These are phyloP conservation scores for Epichloe hybrida DNA, from an alignment of 2,329 filamentous ascomycete genomes.

Conservation along the genomic window DNA sequence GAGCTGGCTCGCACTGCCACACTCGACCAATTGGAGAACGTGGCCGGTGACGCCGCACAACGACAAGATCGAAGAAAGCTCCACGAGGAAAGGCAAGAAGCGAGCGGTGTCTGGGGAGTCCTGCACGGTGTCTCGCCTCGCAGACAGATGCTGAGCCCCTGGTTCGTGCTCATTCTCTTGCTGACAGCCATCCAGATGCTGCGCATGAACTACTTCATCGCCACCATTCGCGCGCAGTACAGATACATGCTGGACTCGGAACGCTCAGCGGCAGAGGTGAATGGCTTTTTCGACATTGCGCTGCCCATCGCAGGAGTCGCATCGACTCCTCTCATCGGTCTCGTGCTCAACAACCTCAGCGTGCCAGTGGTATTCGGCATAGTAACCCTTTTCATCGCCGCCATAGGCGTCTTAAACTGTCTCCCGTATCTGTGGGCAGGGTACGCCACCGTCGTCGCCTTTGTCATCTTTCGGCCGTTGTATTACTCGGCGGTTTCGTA, in stretches of 20 bases:
- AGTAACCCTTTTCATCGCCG: slow-evolving; percentile 44
- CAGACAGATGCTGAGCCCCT: slow-evolving; percentile 50
- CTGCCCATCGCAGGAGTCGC: slow-evolving; percentile 57
- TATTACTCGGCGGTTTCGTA: slow-evolving; percentile 64
- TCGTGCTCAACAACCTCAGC: slow-evolving; percentile 52
- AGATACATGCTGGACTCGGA: slow-evolving; percentile 48
- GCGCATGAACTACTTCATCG: slow-evolving; percentile 28
- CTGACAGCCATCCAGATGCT: slow-evolving; percentile 41
- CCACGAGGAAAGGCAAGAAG: slow-evolving; percentile 35
- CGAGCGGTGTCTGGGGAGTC: slow-evolving; percentile 54
- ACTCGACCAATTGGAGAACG: neutral
- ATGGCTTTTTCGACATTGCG: slow-evolving; percentile 30
- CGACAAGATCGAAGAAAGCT: slow-evolving; percentile 8
- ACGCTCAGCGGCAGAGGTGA: slow-evolving; percentile 21
- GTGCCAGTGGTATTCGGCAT: slow-evolving; percentile 46
- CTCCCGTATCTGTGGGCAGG: slow-evolving; percentile 48
- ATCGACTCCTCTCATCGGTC: slow-evolving; percentile 58
- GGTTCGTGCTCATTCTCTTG: slow-evolving; percentile 54
- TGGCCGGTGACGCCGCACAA: neutral
- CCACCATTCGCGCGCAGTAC: slow-evolving; percentile 58
- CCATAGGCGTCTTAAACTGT: slow-evolving; percentile 48
- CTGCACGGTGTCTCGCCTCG: slow-evolving; percentile 49
- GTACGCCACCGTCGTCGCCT: slow-evolving; percentile 53
- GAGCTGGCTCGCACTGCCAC: neutral
- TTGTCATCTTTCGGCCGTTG: slow-evolving; percentile 59